A percentile compares a stretch with the other conserved stretches of the same genome.
These are phyloP conservation scores for Cudoniella acicularis DNA, from an alignment of 495 filamentous ascomycete species.

Conservation along the genomic window DNA sequence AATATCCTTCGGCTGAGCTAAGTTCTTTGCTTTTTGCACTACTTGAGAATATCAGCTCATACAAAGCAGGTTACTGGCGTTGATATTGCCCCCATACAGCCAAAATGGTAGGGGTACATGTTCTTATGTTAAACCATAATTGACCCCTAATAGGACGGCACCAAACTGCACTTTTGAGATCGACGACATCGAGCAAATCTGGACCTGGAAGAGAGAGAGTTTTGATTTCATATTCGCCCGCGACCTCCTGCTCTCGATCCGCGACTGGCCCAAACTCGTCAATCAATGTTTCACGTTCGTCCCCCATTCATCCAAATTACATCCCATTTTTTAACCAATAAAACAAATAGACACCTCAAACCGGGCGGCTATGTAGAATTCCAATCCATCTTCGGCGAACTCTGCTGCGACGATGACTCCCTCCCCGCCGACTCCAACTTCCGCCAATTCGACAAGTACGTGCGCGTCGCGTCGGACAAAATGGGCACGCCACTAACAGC, in stretches of 20 bases:
- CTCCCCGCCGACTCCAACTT: slow-evolving; percentile 4
- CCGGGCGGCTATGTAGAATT: slow-evolving; percentile 22
- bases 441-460: slow-evolving; percentile 3
- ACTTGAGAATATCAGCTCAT: neutral
- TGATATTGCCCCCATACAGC: slow-evolving; percentile 23
- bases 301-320: neutral
- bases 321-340: neutral
- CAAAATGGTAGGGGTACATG: slow-evolving; percentile 15
- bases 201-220: slow-evolving; percentile 23
- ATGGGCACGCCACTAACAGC: neutral
- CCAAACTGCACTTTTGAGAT: slow-evolving; percentile 35
- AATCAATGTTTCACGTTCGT: slow-evolving; percentile 18
- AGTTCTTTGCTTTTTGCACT: neutral
- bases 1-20: slow-evolving; percentile 20
- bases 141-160: slow-evolving; percentile 14
- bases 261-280: slow-evolving; percentile 15
- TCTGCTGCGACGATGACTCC: slow-evolving; percentile 16
- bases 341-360: slow-evolving; percentile 11
- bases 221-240: slow-evolving; percentile 34
- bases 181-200: slow-evolving; percentile 33
- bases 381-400: slow-evolving; percentile 2
- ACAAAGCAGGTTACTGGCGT: slow-evolving; percentile 12
- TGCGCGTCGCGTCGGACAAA: neutral
- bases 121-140: neutral
- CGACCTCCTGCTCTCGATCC: slow-evolving; percentile 13